Evolutionary conservation across 192 early-diverging fungal genomes (phyloP).

Genomic region (Irineochytrium annulatum): DNA sequence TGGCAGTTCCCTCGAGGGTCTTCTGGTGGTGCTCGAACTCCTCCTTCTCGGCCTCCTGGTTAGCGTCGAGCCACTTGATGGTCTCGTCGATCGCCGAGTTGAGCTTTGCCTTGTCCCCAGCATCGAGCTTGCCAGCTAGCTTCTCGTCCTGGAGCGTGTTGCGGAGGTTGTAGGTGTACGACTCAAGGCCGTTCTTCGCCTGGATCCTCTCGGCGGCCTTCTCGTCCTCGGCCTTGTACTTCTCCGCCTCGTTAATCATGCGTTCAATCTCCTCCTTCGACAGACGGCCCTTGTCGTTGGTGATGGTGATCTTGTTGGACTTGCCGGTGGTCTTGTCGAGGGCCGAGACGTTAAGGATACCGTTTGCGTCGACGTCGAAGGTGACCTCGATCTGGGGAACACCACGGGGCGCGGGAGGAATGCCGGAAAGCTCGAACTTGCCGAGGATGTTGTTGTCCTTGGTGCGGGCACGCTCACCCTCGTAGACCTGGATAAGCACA

Average conservation of each 20-base stretch:
- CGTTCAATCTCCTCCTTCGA: constrained; percentile 99
- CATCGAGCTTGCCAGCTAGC: constrained; percentile 73
- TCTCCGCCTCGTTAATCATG: constrained; percentile 91
- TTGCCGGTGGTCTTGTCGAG: constrained; percentile 91
- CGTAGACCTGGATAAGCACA: constrained; percentile 96
- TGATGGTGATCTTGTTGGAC: constrained; percentile 97
- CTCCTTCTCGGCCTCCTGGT: constrained; percentile 94
- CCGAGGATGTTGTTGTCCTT: constrained; percentile 99
- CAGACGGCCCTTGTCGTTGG: constrained; percentile 97
- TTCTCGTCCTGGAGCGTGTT: constrained; percentile 86
- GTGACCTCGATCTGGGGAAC: constrained; percentile 96
- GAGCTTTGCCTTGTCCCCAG: constrained; percentile 86
- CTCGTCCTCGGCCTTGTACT: constrained; percentile 97
- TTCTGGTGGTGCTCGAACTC: constrained; percentile 95
- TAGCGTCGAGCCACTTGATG: constrained; percentile 92
- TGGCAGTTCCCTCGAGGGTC: constrained; percentile 87
- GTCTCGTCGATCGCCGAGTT: constrained; percentile 77
- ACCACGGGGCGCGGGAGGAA: constrained; percentile 94
- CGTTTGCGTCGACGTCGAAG: constrained; percentile 97
- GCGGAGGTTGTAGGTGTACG: constrained; percentile 96
- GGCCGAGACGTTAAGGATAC: constrained; percentile 91
- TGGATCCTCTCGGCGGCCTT: constrained; percentile 82
- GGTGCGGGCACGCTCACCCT: constrained; percentile 95
- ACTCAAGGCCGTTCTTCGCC: constrained; percentile 94
- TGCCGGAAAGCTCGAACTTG: constrained; percentile 97